Percentiles rank a stretch among this genome's conserved stretches.
These are phyloP conservation scores for Cephaloascus fragrans DNA, from an alignment of 805 yeast species.

Conservation along the genomic window DNA sequence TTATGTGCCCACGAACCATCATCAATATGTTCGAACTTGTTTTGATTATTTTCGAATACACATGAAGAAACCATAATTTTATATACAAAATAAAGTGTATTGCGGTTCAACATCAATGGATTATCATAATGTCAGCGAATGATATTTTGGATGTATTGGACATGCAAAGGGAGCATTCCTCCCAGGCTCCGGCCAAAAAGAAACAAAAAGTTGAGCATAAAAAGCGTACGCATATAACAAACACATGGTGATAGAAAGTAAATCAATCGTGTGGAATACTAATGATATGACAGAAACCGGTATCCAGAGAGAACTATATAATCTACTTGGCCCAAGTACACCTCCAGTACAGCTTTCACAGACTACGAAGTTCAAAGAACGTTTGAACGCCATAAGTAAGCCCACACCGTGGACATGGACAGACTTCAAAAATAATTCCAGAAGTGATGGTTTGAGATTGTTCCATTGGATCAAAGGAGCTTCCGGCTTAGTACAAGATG, in stretches of 20 bases:
- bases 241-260: too few relatives aligned
- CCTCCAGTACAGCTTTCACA: constrained; percentile 68
- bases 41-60: too few relatives aligned
- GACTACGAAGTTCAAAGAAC: constrained; percentile 50
- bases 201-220: constrained; percentile 16
- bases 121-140: not conserved
- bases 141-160: constrained; percentile 75
- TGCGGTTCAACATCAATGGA: too few relatives aligned
- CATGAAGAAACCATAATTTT: too few relatives aligned
- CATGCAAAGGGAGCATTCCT: constrained; percentile 38
- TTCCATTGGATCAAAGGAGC: constrained; percentile 86
- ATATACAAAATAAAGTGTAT: too few relatives aligned
- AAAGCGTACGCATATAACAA: not conserved
- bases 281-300: constrained; percentile 56
- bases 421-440: constrained; percentile 46
- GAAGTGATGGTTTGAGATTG: constrained; percentile 42
- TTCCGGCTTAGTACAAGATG: constrained; percentile 29
- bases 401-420: constrained; percentile 79
- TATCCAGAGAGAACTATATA: constrained; percentile 83
- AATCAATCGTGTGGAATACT: too few relatives aligned
- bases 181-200: constrained; percentile 29
- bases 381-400: constrained; percentile 47
- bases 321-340: constrained; percentile 81
- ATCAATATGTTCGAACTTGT: too few relatives aligned
- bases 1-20: too few relatives aligned